A percentile compares a stretch with the other conserved stretches of the same genome.
Evolutionary conservation across 176 grass and related monocot species (phyloP).

Genomic region (Cenchrus americanus): DNA sequence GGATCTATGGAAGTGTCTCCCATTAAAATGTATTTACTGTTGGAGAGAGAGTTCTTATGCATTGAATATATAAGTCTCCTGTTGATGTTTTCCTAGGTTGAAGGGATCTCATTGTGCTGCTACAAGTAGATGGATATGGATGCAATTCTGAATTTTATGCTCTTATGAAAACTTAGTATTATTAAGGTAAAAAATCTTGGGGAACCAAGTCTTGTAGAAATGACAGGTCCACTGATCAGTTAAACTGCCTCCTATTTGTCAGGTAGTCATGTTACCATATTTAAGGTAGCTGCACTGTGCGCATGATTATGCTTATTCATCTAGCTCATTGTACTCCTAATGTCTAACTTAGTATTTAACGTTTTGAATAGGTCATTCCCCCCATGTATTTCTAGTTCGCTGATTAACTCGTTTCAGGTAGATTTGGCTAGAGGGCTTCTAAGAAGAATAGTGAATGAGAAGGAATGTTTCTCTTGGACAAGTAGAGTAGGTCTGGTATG

Average conservation of each 20-base stretch:
- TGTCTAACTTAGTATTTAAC: slow-evolving; percentile 16
- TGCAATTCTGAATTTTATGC: slow-evolving; percentile 9
- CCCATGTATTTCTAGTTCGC: slow-evolving; percentile 5
- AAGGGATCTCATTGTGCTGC: slow-evolving; percentile 6
- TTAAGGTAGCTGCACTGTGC: not conserved
- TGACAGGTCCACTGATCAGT: not conserved
- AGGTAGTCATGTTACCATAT: slow-evolving; percentile 26
- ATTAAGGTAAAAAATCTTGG: not conserved
- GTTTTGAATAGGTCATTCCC: slow-evolving; percentile 33
- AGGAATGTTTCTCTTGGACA: slow-evolving; percentile 83
- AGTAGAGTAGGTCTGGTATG: slow-evolving; percentile 93
- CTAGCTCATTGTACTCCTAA: slow-evolving; percentile 16
- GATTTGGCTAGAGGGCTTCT: slow-evolving; percentile 83
- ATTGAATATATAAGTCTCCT: not conserved
- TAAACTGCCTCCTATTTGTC: slow-evolving; percentile 3
- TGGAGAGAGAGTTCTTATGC: slow-evolving; percentile 18
- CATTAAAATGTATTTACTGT: slow-evolving; percentile 20
- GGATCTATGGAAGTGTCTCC: slow-evolving; percentile 1
- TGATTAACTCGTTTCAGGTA: slow-evolving; percentile 58
- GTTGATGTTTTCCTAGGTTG: not conserved
- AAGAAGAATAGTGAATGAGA: slow-evolving; percentile 66
- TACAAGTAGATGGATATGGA: slow-evolving; percentile 13
- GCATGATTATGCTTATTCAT: slow-evolving; percentile 24
- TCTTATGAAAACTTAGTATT: slow-evolving; percentile 3
- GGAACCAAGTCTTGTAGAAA: slow-evolving; percentile 9